Evolutionary conservation across 768 basidiomycete genomes (phyloP), one percentile per base, ranked within the genome.

Genomic region (Mycena rosella): DNA sequence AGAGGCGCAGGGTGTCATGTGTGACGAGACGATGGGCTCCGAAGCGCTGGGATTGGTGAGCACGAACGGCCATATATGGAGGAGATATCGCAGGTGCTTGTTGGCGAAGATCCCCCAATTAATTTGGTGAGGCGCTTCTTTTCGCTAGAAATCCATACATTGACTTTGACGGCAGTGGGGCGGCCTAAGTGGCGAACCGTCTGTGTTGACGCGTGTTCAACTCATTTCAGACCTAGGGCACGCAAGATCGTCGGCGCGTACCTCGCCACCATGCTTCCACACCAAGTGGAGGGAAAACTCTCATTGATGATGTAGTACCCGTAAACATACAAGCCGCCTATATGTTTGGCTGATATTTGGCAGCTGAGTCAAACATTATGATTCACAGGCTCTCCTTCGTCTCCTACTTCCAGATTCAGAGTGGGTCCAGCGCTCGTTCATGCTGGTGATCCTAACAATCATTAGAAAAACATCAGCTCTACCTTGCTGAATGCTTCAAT

Each of bases 51-150:
- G 69, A 14, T 63, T 48, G 24, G 67, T 70, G 69, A 70, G 69
- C 56, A 70, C 69, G 7, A 70, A 66, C 65, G 1, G 67, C 69
- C 5, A 47, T 70, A 70, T 60, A 72, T 69, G 67, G 71, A 64
- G 26, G 70, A 71, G 62, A 67, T 67, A 24, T 67, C 70, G 3
- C 38, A 63, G 11, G 53, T 71, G 11, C 18, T 71, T 29, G 66
- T 55, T 17, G 66, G 66, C 20, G 60, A 63, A 48, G 65, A 70
- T 58, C 56, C 60, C 49, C 38, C 44, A 40, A 63, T 70, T 10
- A 70, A 70, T 20, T 70, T 70, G 36, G 69, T 70, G 49, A 58
- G 69, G 22, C 0, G 22, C 24, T 20, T 47, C 26, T 15, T 9
- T 24, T 26, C 45, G 26, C 36, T 34, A 34, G 15, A 24, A 2